Evolutionary conservation across 257 asterid species (phyloP), one percentile per base, ranked within the genome.

Genomic region (Euphrasia confusa): DNA sequence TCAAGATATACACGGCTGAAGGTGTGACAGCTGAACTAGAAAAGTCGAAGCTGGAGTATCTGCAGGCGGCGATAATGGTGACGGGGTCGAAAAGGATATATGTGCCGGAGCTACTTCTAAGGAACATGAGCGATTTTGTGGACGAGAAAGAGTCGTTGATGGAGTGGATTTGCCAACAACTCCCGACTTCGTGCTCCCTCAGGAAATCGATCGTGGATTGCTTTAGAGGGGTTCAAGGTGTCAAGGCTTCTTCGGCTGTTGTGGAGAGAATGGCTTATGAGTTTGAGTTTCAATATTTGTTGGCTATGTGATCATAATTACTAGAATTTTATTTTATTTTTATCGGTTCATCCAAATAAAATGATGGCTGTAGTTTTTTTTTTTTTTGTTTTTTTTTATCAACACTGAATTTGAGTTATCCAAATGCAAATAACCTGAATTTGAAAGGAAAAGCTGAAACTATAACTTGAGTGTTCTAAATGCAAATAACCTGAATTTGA

Each of bases 281-380:
- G n/a, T 88, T 79, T 21, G 97, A 92, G 56, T 92, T 88, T 54
- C 98, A 88, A 18, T 92, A 88, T 77, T 66, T 92, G 76, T 68
- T 88, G 52, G 52, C 77, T 10, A 52, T 62, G 33, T 47, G 53
- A 47, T 47, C 53, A 42, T 42, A 21, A 21, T 21, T 21, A 21
- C 24, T 21, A 21, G 24, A 21, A 21, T 21, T 21, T 21, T 21
- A 21, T 21, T 21, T 21, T 21, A 21, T 21, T 21, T 21, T 21
- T 21, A 21, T 21, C 24, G 24, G 24, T 21, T 21, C 24, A 21
- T 21, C 0, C 24, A 21, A 21, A 21, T 21, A 21, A 21, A 21
- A 21, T 21, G 24, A 21, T 21, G 24, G 24, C 24, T 21, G 24
- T 21, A 21, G 24, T 21, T 21, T 21, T 21, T 21, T 21, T 21